Percentiles rank a stretch among this genome's conserved stretches.
phyloP scores from a whole-genome alignment of 140 eudicot species.

The Bidens hawaiensis region DNA sequence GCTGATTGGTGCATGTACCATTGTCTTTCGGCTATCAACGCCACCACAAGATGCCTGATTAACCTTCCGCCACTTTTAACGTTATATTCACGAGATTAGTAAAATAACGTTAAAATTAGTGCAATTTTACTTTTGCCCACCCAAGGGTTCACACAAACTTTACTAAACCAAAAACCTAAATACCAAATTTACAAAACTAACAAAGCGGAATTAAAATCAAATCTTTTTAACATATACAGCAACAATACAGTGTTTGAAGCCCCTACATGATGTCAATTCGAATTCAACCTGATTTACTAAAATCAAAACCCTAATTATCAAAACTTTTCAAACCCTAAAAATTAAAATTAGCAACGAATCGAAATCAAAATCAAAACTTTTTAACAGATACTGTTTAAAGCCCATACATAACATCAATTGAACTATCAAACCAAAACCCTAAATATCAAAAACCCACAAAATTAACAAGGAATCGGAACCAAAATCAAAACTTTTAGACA shows the following conservation, averaged over 20 bases:
- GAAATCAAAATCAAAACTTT: background rate
- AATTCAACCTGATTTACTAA: background rate
- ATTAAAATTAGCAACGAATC: background rate
- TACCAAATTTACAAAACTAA: background rate
- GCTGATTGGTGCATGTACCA: too few relatives aligned
- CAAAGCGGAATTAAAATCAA: background rate
- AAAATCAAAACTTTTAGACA: background rate
- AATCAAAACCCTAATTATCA: conserved; percentile 8
- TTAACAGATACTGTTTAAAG: background rate
- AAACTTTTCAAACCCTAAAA: conserved; percentile 9
- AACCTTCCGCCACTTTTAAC: too few relatives aligned
- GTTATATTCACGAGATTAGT: background rate
- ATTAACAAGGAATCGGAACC: background rate
- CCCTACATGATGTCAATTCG: background rate
- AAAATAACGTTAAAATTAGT: background rate
- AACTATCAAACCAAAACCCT: background rate
- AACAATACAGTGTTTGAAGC: background rate
- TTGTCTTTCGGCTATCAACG: too few relatives aligned
- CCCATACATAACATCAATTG: background rate
- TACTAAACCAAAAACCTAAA: background rate
- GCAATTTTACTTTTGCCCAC: too few relatives aligned
- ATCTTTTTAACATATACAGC: background rate
- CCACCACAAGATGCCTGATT: too few relatives aligned
- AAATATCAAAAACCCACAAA: conserved; percentile 10
- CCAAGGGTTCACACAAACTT: too few relatives aligned